phyloP scores from a whole-genome alignment of 163 green algal genomes.

The Trebouxia gelatinosa region DNA sequence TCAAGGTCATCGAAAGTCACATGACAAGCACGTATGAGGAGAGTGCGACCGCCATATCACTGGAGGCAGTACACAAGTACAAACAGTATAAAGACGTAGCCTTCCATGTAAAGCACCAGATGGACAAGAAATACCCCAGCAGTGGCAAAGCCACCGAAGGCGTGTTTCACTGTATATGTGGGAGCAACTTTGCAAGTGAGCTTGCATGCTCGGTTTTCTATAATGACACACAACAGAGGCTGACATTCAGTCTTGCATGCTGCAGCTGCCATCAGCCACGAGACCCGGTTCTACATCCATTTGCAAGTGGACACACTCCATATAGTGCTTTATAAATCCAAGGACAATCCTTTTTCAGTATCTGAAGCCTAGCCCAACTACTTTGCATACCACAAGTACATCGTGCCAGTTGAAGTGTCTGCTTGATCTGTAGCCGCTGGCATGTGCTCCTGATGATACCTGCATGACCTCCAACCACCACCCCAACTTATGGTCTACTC shows the following conservation, averaged over 20 bases:
- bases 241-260: background rate
- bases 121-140: constrained; percentile 70
- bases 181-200: constrained; percentile 73
- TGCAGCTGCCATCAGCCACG: constrained; percentile 71
- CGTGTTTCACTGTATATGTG: constrained; percentile 77
- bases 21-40: constrained; percentile 34
- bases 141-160: constrained; percentile 75
- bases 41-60: background rate
- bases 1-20: constrained; percentile 32
- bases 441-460: too few relatives aligned
- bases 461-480: too few relatives aligned
- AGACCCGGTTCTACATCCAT: constrained; percentile 72
- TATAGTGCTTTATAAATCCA: constrained; percentile 79
- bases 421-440: too few relatives aligned
- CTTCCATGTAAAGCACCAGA: constrained; percentile 70
- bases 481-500: too few relatives aligned
- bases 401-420: too few relatives aligned
- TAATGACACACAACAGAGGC: background rate
- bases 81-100: constrained; percentile 61
- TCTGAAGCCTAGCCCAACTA: constrained; percentile 8
- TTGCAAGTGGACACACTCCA: constrained; percentile 68
- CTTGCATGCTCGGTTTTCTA: background rate
- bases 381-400: too few relatives aligned
- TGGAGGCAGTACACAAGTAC: constrained; percentile 34
- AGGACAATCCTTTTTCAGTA: constrained; percentile 64